These are phyloP conservation scores for Pyrenochaeta sp. DNA, from an alignment of 2,329 filamentous ascomycete species.

Conservation along the genomic window DNA sequence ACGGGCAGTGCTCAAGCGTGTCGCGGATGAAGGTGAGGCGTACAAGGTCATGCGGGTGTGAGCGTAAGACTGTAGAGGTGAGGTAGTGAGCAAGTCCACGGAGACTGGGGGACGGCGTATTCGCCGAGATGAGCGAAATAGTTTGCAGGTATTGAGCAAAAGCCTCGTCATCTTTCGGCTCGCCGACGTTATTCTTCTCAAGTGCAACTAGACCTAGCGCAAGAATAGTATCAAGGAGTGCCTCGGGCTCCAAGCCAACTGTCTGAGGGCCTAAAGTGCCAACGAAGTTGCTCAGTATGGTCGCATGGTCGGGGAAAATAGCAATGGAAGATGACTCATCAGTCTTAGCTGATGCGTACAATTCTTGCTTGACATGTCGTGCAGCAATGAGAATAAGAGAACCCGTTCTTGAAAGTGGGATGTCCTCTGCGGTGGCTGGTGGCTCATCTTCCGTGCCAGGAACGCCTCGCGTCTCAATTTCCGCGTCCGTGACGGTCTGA, in stretches of 20 bases:
- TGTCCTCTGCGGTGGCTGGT: constrained; percentile 61
- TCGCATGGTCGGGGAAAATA: constrained; percentile 63
- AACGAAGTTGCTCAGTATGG: constrained; percentile 62
- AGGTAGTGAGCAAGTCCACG: constrained; percentile 60
- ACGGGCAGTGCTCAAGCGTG: constrained; percentile 63
- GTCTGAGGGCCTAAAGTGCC: constrained; percentile 48
- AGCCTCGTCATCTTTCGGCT: constrained; percentile 59
- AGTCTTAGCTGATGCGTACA: constrained; percentile 56
- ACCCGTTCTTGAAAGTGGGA: constrained; percentile 65
- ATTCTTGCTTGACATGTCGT: constrained; percentile 57
- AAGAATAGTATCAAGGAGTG: constrained; percentile 63
- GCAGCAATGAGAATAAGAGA: constrained; percentile 63
- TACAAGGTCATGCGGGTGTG: constrained; percentile 60
- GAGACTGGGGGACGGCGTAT: constrained; percentile 57
- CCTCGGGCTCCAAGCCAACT: constrained; percentile 55
- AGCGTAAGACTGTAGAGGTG: constrained; percentile 60
- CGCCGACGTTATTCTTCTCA: constrained; percentile 55
- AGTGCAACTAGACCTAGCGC: constrained; percentile 61
- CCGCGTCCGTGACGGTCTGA: constrained; percentile 52
- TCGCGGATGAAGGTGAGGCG: constrained; percentile 64
- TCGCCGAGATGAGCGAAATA: constrained; percentile 58
- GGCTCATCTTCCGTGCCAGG: constrained; percentile 64
- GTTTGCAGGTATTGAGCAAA: constrained; percentile 63
- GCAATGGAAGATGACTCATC: constrained; percentile 49
- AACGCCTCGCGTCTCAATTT: constrained; percentile 51